Percentiles rank a stretch among this genome's conserved stretches.
phyloP scores from a whole-genome alignment of 179 eudicot species.

The Silene coronaria region DNA sequence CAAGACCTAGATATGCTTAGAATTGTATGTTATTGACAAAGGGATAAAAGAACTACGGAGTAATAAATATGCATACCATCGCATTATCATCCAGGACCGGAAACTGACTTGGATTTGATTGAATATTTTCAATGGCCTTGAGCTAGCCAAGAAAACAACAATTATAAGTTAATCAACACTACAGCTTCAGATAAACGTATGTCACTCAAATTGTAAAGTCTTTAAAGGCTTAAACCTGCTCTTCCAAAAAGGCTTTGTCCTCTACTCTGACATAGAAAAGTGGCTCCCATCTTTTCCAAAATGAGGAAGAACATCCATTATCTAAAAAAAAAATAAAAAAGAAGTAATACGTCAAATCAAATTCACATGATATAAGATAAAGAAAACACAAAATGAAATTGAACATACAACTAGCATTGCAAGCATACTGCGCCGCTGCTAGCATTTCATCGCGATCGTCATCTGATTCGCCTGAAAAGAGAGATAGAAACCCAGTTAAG shows the following conservation, averaged over 20 bases:
- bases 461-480: conserved; percentile 69
- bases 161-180: not conserved
- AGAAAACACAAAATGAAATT: conserved; percentile 1
- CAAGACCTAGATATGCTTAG: not conserved
- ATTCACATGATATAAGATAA: conserved; percentile 6
- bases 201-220: conserved; percentile 2
- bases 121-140: conserved; percentile 42
- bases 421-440: conserved; percentile 65
- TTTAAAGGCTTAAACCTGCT: conserved; percentile 49
- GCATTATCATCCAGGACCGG: conserved; percentile 24
- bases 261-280: conserved; percentile 47
- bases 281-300: conserved; percentile 77
- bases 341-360: conserved; percentile 20
- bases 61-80: conserved; percentile 27
- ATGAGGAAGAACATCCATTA: conserved; percentile 59
- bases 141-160: conserved; percentile 33
- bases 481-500: conserved; percentile 1
- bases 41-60: not conserved
- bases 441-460: conserved; percentile 82
- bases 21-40: not conserved
- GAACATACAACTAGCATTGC: conserved; percentile 56
- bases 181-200: not conserved
- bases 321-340: conserved; percentile 43
- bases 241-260: conserved; percentile 49
- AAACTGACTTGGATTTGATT: conserved; percentile 30